Evolutionary conservation across 202 grass and related monocot species (phyloP).

Genomic region (Miscanthus sacchariflorus): DNA sequence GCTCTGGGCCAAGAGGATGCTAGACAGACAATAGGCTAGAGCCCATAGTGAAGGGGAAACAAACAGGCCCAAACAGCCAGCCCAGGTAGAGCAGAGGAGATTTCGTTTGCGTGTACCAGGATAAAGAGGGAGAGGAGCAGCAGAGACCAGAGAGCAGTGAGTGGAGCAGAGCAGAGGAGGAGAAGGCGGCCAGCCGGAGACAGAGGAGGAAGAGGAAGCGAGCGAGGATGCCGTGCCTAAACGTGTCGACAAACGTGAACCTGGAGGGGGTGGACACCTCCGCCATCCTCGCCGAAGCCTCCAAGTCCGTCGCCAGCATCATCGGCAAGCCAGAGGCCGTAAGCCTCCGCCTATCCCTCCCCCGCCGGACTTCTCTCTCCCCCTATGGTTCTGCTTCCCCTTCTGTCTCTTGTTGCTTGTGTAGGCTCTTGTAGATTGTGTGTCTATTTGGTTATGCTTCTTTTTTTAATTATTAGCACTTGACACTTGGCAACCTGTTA

Average conservation of each 20-base stretch:
- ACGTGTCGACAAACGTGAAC: slow-evolving; percentile 73
- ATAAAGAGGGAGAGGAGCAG: too few relatives aligned
- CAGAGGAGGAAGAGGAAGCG: not conserved
- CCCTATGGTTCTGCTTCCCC: not conserved
- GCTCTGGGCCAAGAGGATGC: too few relatives aligned
- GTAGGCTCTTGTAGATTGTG: not conserved
- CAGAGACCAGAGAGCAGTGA: too few relatives aligned
- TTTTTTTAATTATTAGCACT: not conserved
- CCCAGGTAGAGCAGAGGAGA: too few relatives aligned
- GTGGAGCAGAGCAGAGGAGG: too few relatives aligned
- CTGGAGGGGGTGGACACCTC: slow-evolving; percentile 77
- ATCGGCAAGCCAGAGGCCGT: slow-evolving; percentile 94
- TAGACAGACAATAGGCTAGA: too few relatives aligned
- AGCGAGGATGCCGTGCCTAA: slow-evolving; percentile 75
- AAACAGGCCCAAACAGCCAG: too few relatives aligned
- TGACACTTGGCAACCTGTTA: not conserved
- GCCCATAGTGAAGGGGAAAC: too few relatives aligned
- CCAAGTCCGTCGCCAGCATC: slow-evolving; percentile 63
- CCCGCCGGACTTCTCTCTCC: too few relatives aligned
- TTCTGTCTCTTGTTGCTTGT: not conserved
- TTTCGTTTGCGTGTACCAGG: too few relatives aligned
- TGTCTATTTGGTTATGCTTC: not conserved
- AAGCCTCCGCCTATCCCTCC: not conserved
- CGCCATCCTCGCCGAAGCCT: slow-evolving; percentile 62
- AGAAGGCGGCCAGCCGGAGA: too few relatives aligned